Percentiles rank a stretch among this genome's conserved stretches.
These are phyloP conservation scores for Beauveria australis DNA, from an alignment of 2,329 filamentous ascomycete genomes.

Conservation along the genomic window DNA sequence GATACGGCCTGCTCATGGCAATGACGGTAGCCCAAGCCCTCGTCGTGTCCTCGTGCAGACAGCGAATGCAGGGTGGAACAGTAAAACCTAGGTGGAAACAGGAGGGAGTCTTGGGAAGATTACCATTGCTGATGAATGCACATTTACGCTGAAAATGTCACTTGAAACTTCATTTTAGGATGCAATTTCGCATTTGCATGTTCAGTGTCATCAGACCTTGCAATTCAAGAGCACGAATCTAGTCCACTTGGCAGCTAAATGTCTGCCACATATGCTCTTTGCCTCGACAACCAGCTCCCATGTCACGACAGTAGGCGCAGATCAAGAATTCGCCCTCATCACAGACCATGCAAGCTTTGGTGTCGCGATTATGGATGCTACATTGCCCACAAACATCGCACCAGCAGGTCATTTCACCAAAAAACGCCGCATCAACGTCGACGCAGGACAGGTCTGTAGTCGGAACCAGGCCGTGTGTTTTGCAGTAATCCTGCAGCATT, in stretches of 20 bases:
- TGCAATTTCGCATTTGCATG: no score
- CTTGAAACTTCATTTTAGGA: no score
- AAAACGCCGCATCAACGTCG: not conserved
- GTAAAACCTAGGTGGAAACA: not conserved
- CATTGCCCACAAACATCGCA: conserved; percentile 14
- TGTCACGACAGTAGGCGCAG: conserved; percentile 9
- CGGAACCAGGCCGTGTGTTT: not conserved
- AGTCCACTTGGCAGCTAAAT: not conserved
- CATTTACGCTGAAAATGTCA: no score
- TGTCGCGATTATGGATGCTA: not conserved
- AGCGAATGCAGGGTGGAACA: not conserved
- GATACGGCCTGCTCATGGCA: not conserved
- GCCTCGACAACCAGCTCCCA: not conserved
- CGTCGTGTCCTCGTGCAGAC: not conserved
- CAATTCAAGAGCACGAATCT: not conserved
- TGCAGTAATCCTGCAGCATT: not conserved
- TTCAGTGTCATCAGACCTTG: no score
- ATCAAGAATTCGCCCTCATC: conserved; percentile 13
- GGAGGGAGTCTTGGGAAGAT: no score
- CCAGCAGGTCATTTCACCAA: conserved; percentile 1
- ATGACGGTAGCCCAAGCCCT: not conserved
- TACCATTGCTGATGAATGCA: no score
- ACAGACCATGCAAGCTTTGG: conserved; percentile 9
- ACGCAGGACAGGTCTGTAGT: not conserved
- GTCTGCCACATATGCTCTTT: not conserved